These are phyloP conservation scores for Zygosaccharomyces siamensis DNA, from an alignment of 805 yeast species.

Conservation along the genomic window DNA sequence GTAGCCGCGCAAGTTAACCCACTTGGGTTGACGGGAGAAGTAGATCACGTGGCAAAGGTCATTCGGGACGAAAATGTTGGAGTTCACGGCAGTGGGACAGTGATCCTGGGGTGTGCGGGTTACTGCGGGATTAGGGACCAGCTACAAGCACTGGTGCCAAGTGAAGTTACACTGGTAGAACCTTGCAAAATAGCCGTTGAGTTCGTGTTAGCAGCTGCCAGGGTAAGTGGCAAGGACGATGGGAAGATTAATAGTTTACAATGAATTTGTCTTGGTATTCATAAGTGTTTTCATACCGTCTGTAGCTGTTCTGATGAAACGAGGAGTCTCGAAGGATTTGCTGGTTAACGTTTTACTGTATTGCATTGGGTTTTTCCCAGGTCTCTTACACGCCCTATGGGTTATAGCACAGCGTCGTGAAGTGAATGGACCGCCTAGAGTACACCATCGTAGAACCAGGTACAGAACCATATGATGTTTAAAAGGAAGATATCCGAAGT, in stretches of 20 bases:
- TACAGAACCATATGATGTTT: neutral
- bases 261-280: slow-evolving; percentile 44
- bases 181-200: slow-evolving; percentile 1
- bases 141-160: slow-evolving; percentile 24
- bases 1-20: slow-evolving; percentile 19
- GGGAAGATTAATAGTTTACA: neutral
- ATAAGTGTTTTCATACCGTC: slow-evolving; percentile 69
- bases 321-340: slow-evolving; percentile 43
- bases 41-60: slow-evolving; percentile 14
- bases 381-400: slow-evolving; percentile 63
- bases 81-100: slow-evolving; percentile 13
- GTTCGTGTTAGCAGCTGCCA: neutral
- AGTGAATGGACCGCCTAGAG: neutral
- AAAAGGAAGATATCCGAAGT: too few relatives aligned
- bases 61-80: slow-evolving; percentile 18
- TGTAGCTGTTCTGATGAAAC: slow-evolving; percentile 61
- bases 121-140: slow-evolving; percentile 19
- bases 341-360: slow-evolving; percentile 58
- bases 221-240: neutral
- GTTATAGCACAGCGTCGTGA: slow-evolving; percentile 40
- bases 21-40: slow-evolving; percentile 7
- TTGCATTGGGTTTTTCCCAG: slow-evolving; percentile 63
- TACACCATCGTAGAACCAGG: neutral
- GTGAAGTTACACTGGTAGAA: slow-evolving; percentile 27
- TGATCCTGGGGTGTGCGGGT: slow-evolving; percentile 30